Conservation (phyloP, 805 yeast species). For the Kodamaea sagamina region DNA sequence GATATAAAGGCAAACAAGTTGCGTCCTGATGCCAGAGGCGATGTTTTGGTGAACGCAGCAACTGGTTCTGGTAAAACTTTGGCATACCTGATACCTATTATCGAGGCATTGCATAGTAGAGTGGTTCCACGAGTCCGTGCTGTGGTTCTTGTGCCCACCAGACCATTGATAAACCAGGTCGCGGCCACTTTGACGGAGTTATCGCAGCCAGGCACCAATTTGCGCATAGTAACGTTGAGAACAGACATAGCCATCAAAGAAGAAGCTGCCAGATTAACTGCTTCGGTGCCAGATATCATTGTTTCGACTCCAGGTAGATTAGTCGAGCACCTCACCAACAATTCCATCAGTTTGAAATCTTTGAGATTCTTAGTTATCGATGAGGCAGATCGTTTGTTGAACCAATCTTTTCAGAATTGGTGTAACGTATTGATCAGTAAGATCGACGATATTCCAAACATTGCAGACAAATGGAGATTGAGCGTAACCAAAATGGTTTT, state of each 20-base stretch:
- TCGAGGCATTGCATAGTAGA: constrained; percentile 64
- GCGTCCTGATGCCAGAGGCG: constrained; percentile 63
- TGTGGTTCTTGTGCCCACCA: constrained; percentile 84
- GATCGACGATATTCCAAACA: constrained; percentile 26
- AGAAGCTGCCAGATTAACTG: constrained; percentile 55
- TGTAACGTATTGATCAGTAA: constrained; percentile 53
- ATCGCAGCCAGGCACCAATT: constrained; percentile 59
- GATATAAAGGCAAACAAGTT: constrained; percentile 43
- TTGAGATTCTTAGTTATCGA: constrained; percentile 70
- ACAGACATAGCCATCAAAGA: constrained; percentile 55
- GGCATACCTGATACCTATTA: constrained; percentile 82
- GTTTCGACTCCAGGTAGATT: constrained; percentile 79
- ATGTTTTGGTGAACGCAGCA: constrained; percentile 85
- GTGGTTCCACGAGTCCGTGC: constrained; percentile 75
- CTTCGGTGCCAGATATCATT: constrained; percentile 62
- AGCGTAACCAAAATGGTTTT: constrained; percentile 68
- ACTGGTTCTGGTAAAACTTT: constrained; percentile 97
- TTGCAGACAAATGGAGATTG: constrained; percentile 36
- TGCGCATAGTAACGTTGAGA: constrained; percentile 63
- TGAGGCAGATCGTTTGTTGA: constrained; percentile 80
- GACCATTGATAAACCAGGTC: constrained; percentile 83
- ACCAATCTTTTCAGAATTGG: constrained; percentile 96
- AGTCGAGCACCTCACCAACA: constrained; percentile 65
- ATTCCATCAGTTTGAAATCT: constrained; percentile 48
- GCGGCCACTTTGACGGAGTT: constrained; percentile 59